phyloP scores from a whole-genome alignment of 1,139 yeast species.

The Candida sanyaensis region DNA sequence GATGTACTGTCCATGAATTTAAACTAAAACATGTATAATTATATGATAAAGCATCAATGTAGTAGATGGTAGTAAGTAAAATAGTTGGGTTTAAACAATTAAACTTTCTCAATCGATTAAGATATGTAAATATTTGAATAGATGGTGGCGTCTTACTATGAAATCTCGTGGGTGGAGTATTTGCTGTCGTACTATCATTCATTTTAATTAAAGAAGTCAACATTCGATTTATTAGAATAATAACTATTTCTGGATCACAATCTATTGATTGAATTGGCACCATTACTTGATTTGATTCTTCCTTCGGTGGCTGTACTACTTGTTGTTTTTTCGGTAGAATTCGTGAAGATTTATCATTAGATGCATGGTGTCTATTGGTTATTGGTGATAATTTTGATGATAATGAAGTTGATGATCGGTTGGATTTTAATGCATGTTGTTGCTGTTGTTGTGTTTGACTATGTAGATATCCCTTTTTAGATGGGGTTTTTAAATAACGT shows the following conservation, averaged over 20 bases:
- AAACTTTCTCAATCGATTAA: constrained; percentile 76
- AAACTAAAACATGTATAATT: constrained; percentile 80
- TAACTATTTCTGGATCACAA: constrained; percentile 71
- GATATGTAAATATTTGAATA: constrained; percentile 77
- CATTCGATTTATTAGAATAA: constrained; percentile 77
- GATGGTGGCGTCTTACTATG: constrained; percentile 93
- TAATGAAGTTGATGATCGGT: background rate
- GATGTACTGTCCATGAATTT: constrained; percentile 89
- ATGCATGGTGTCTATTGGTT: background rate
- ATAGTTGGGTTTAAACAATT: constrained; percentile 85
- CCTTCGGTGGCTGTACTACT: background rate
- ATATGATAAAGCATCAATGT: constrained; percentile 80
- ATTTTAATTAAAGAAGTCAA: constrained; percentile 66
- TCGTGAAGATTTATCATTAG: background rate
- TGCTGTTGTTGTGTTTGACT: too few relatives aligned
- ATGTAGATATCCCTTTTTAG: constrained; percentile 1
- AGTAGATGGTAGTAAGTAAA: constrained; percentile 77
- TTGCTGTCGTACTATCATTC: constrained; percentile 53
- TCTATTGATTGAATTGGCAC: constrained; percentile 62
- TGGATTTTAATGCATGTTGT: background rate
- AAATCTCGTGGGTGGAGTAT: constrained; percentile 67
- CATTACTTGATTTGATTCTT: constrained; percentile 13
- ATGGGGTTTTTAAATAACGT: background rate
- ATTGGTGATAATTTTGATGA: background rate
- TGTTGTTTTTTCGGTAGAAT: constrained; percentile 1